A percentile compares a stretch with the other conserved stretches of the same genome.
These are phyloP conservation scores for Phytophthora megakarya DNA, from an alignment of 352 stramenopile species.

Conservation along the genomic window DNA sequence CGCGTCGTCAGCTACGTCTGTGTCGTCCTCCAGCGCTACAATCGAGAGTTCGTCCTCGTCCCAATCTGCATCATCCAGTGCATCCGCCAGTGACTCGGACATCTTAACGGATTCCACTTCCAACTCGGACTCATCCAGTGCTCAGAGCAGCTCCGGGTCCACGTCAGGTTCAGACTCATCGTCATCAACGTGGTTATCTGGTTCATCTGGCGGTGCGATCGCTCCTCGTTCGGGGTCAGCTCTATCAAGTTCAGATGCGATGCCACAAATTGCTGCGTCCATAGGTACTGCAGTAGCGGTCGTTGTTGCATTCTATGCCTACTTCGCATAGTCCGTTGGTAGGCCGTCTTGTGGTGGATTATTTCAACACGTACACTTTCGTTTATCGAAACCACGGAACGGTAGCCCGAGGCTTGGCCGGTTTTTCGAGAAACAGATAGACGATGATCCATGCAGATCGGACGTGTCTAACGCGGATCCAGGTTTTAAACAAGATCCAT, in stretches of 20 bases:
- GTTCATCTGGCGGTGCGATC: constrained; percentile 15
- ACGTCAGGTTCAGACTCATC: constrained; percentile 3
- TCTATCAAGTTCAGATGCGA: constrained; percentile 13
- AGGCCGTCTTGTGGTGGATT: too few species aligned
- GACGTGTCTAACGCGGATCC: too few species aligned
- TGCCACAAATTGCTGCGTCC: not conserved
- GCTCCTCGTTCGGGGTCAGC: constrained; percentile 19
- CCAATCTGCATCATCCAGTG: not conserved
- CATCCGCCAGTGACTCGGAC: constrained; percentile 12
- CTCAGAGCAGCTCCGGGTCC: constrained; percentile 19
- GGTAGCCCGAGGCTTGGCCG: too few species aligned
- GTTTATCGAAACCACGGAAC: too few species aligned
- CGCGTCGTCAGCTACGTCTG: not conserved
- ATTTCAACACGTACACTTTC: too few species aligned
- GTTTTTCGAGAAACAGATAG: too few species aligned
- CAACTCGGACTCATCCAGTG: constrained; percentile 15
- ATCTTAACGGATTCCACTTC: constrained; percentile 2
- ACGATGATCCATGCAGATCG: too few species aligned
- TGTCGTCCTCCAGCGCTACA: not conserved
- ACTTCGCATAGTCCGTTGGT: too few species aligned
- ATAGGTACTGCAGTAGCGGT: not conserved
- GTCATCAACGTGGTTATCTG: not conserved
- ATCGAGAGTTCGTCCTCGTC: not conserved
- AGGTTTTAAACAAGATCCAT: too few species aligned
- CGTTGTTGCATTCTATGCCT: not conserved